Base-by-base conservation (phyloP, 2,329 filamentous ascomycete species). In the Colletotrichum nymphaeae region DNA sequence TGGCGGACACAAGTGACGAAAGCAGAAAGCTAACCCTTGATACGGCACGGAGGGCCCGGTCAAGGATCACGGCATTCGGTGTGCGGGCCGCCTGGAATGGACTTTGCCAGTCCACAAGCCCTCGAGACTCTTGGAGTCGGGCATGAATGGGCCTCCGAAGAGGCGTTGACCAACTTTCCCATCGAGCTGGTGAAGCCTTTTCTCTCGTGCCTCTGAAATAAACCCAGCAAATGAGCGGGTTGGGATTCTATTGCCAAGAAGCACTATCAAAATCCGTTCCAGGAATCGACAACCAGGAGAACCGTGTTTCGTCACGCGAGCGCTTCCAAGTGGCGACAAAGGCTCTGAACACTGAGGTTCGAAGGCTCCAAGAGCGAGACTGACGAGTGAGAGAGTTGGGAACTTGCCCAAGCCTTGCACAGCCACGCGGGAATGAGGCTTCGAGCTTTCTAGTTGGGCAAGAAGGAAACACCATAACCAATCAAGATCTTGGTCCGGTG, bases 361-460 rank as follows among this genome's bases (percentile, higher is more conserved):
- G 24, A 7, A 22, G 52, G 28, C 6, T n/a, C 30, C 53, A 14
- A 16, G 32, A n/a, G 37, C 19, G 42, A 22, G 53, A 52, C 22
- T 9, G 22, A 32, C 49, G 32, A 56, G 46, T 19, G 19, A 55
- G 12, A 55, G 24, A 14, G 53, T 64, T 46, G 30, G 22, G 28
- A 46, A 46, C 32, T 46, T 22, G 57, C 28, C 64, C 57, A 69
- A 72, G 59, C 59, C 66, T 69, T 59, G 69, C 69, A 72, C 65
- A 72, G 69, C 66, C 69, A 72, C 66, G 42, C 69, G 58, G 69
- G 53, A 32, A 55, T 46, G 22, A 55, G 26, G 52, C 57, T 67
- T 72, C 49, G 32, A 72, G 32, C 16, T 37, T 35, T 35, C 32
- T 62, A 26, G 63, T 63, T 55, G 37, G 28, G 65, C 19, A 52